A percentile compares a stretch with the other conserved stretches of the same genome.
phyloP scores from a whole-genome alignment of 768 basidiomycete genomes.

The Lyophyllum semitale region DNA sequence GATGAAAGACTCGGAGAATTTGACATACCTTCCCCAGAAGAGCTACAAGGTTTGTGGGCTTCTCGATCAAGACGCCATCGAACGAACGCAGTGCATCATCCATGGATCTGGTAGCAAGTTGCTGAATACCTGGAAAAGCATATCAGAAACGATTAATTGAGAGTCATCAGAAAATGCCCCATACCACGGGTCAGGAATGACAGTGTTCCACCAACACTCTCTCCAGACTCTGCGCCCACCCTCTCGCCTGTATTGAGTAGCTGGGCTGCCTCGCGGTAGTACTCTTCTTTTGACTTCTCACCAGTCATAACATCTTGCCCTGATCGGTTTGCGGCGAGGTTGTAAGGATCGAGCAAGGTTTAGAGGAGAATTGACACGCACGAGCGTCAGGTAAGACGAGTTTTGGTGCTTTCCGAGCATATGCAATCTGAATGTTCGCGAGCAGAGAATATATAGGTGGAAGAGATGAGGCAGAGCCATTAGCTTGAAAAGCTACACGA shows the following conservation, averaged over 20 bases:
- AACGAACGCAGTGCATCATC: slow-evolving; percentile 84
- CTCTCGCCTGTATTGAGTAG: slow-evolving; percentile 64
- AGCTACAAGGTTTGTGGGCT: slow-evolving; percentile 87
- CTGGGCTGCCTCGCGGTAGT: slow-evolving; percentile 68
- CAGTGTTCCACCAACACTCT: slow-evolving; percentile 55
- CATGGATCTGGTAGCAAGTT: slow-evolving; percentile 77
- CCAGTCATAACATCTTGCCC: slow-evolving; percentile 65
- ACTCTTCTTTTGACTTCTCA: slow-evolving; percentile 67
- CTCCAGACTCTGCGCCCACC: slow-evolving; percentile 58
- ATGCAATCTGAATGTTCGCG: slow-evolving; percentile 82
- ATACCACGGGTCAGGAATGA: slow-evolving; percentile 69
- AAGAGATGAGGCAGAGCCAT: slow-evolving; percentile 50
- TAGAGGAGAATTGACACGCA: slow-evolving; percentile 37
- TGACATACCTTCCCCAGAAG: slow-evolving; percentile 78
- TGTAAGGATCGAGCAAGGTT: background rate
- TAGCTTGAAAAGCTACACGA: slow-evolving; percentile 50
- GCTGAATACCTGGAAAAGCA: slow-evolving; percentile 64
- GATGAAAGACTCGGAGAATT: background rate
- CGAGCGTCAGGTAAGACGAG: slow-evolving; percentile 70
- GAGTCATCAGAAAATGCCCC: slow-evolving; percentile 10
- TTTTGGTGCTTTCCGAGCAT: slow-evolving; percentile 85
- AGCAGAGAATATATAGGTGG: slow-evolving; percentile 80
- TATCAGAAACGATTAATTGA: background rate
- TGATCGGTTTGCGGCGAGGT: slow-evolving; percentile 25
- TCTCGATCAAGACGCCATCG: slow-evolving; percentile 72